Percentiles rank a stretch among this genome's conserved stretches.
Evolutionary conservation across 139 green algal genomes (phyloP).

Genomic region (Pseudopediastrum boryanum): DNA sequence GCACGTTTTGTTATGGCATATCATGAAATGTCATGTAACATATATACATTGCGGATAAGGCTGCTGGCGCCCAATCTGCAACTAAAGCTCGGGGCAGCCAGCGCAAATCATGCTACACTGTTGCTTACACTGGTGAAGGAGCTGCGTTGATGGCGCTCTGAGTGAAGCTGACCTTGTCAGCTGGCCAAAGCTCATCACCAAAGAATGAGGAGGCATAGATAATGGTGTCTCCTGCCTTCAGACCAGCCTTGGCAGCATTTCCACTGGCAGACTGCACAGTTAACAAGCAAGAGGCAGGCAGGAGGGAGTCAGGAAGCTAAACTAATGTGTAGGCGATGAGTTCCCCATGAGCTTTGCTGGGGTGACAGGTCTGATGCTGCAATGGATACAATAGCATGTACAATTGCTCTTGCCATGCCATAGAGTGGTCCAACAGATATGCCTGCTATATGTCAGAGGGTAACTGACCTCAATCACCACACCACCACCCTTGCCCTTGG

Average conservation of each 20-base stretch:
- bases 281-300: background rate
- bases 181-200: conserved; percentile 97
- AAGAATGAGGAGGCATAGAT: conserved; percentile 95
- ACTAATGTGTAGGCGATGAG: too few relatives aligned
- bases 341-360: too few relatives aligned
- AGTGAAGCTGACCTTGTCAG: conserved; percentile 75
- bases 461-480: conserved; percentile 72
- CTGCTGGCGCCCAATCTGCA: too few relatives aligned
- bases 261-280: conserved; percentile 61
- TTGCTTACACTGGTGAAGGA: conserved; percentile 76
- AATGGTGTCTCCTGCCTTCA: conserved; percentile 82
- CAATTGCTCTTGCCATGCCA: background rate
- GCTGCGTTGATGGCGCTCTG: conserved; percentile 45
- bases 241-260: conserved; percentile 93
- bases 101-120: background rate
- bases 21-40: too few relatives aligned
- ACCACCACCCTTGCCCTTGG: conserved; percentile 66
- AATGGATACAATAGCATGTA: too few relatives aligned
- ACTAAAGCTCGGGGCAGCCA: background rate
- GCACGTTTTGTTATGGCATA: too few relatives aligned
- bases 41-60: too few relatives aligned
- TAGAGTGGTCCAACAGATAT: background rate
- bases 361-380: too few relatives aligned
- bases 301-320: too few relatives aligned
- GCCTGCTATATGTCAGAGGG: background rate